Base-by-base conservation (phyloP, 1,284 basidiomycete genomes). In the Fomitopsis pinicola region DNA sequence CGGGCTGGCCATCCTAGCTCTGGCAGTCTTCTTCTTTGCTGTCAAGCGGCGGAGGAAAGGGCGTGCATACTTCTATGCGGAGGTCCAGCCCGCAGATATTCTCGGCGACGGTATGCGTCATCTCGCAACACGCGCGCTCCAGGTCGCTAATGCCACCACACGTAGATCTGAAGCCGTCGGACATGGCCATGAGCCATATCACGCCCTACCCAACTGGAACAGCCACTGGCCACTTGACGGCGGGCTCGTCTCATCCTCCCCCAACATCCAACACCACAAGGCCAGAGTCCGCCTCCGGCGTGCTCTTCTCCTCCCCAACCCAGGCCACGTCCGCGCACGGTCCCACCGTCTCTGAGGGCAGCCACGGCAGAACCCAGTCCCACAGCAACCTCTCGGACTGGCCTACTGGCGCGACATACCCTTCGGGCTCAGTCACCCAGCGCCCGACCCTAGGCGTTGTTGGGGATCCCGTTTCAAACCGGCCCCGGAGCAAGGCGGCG, bases 401-500 rank as follows among this genome's bases (percentile, higher is more conserved):
- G 30, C 30, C 30, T 33, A 8, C 4, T 33, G 8, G 30, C 30
- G 30, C 2, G 30, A 0, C 30, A 5, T 46, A 26, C 9, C 22
- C 45, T 6, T 44, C 42, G n/a, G 17, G 8, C 17, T 28, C 45
- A 10, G 28, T 10, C n/a, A 5, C 22, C 5, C 45, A 28, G n/a
- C 46, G 22, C n/a, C 57, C 36, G 5, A 30, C 46, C 26, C 46
- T 40, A 4, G 52, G 15, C 28, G 22, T 46, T 9, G 22, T 52
- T 30, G 36, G 35, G 19, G 9, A 30, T 35, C 4, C 58, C 19
- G 19, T 35, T n/a, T 48, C 33, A 44, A 45, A 15, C 30, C 45
- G 54, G n/a, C 48, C 44, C 28, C 33, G 26, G n/a, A 36, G 35
- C 53, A 66, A 63, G 55, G 59, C 59, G 1, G 64, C 59, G 30